Conservation (phyloP, 176 grass and related monocot species). For the Eragrostis nindensis region DNA sequence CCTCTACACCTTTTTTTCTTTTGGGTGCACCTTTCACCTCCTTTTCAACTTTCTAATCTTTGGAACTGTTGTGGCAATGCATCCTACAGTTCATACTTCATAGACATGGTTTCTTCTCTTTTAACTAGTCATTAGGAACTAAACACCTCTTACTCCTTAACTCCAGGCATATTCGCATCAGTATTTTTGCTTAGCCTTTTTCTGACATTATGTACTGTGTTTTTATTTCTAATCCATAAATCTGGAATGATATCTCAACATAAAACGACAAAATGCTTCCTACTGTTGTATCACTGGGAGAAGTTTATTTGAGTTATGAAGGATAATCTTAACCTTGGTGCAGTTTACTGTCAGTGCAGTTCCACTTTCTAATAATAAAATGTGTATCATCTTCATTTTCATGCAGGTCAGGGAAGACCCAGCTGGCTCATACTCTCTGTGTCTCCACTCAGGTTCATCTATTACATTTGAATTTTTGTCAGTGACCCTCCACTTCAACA, state of each 20-base stretch:
- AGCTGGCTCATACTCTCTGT: conserved; percentile 81
- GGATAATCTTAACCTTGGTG: not conserved
- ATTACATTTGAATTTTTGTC: not conserved
- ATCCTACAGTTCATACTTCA: not conserved
- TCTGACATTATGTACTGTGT: not conserved
- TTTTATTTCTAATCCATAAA: not conserved
- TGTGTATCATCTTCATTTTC: conserved; percentile 41
- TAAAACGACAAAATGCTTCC: not conserved
- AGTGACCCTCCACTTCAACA: not conserved
- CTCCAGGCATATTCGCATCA: not conserved
- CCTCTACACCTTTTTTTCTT: no score
- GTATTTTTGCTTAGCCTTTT: conserved; percentile 14
- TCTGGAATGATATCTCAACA: not conserved
- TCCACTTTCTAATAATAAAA: conserved; percentile 1
- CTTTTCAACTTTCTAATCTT: not conserved
- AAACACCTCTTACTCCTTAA: not conserved
- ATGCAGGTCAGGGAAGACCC: conserved; percentile 83
- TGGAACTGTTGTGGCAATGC: not conserved
- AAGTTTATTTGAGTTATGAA: not conserved
- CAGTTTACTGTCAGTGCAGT: conserved; percentile 10
- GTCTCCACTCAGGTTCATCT: conserved; percentile 72
- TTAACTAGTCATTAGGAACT: not conserved
- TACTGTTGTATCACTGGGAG: not conserved
- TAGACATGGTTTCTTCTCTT: not conserved
- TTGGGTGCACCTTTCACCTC: no score